Percentiles rank a stretch among this genome's conserved stretches.
Conservation (phyloP, 805 yeast genomes). For the Starmerella roubikii region DNA sequence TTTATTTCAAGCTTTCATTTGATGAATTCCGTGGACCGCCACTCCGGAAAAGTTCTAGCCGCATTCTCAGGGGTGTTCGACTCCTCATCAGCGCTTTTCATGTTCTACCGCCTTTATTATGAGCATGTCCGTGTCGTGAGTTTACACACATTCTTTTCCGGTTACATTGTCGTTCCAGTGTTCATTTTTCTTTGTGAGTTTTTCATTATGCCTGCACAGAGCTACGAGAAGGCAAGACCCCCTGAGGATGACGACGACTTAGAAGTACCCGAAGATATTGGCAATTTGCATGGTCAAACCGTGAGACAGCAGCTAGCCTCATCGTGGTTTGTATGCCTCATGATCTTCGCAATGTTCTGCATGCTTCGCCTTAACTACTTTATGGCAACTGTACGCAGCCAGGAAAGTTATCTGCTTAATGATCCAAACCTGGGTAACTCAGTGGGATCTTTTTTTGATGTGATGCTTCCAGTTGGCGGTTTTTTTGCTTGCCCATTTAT, state of each 20-base stretch:
- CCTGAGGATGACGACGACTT: conserved; percentile 66
- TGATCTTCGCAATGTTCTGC: conserved; percentile 66
- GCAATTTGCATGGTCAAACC: conserved; percentile 56
- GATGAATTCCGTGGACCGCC: conserved; percentile 72
- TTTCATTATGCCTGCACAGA: conserved; percentile 63
- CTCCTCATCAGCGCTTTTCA: conserved; percentile 76
- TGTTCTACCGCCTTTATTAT: conserved; percentile 58
- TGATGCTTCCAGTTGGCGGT: conserved; percentile 83
- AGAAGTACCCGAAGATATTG: conserved; percentile 26
- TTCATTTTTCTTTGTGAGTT: conserved; percentile 65
- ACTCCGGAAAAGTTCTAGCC: conserved; percentile 71
- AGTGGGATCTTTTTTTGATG: conserved; percentile 65
- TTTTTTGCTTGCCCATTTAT: conserved; percentile 74
- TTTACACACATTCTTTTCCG: conserved; percentile 46
- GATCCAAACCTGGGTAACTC: conserved; percentile 34
- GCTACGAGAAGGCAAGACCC: conserved; percentile 46
- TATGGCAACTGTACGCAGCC: conserved; percentile 77
- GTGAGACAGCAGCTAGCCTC: conserved; percentile 35
- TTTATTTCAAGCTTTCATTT: conserved; percentile 86
- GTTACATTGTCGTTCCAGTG: conserved; percentile 59
- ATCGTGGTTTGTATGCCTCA: conserved; percentile 69
- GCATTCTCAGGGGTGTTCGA: conserved; percentile 85
- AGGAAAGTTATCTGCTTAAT: conserved; percentile 59
- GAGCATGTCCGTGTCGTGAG: conserved; percentile 32
- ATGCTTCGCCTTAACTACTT: conserved; percentile 88